Base-by-base conservation (phyloP, 805 yeast species). In the Jamesozyma rosinii region DNA sequence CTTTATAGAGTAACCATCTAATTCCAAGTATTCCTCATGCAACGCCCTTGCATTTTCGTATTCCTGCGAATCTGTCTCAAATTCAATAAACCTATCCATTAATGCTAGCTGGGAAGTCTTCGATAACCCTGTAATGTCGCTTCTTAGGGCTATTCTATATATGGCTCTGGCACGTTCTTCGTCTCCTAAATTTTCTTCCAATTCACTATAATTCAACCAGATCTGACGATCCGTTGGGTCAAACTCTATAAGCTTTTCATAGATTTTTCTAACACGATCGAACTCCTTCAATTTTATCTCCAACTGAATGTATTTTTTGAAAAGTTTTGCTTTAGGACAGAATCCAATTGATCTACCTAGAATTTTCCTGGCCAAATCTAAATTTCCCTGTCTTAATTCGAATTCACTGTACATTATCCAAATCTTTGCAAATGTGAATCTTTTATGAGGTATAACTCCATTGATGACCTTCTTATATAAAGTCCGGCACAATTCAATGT, bases 341-440 rank as follows among this genome's bases (percentile, higher is more conserved):
- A 70, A 64, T 0, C 95, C 97, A 17, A 90, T 68, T 0, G 85
- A 74, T 40, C 72, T 67, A 0, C 96, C 96, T 21, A 86, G 61
- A 1, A 83, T 61, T 57, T 77, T 81, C 33, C 97, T 69, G 3
- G 89, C 86, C 10, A 57, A 53, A 0, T 59, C 17, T 2, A 86
- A 44, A 42, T 71, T 59, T 5, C 66, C 68, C 15, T 77, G 76
- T 29, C 97, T 71, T 2, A 89, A 60, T 58, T 84, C 89, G 63
- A 83, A 88, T 45, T 84, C 74, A 2, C 85, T 79, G 59, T 63
- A 81, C 49, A 70, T 61, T 5, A 76, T 70, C 97, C 97, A 89
- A 3, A 83, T 53, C 48, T 83, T 81, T 2, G 78, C 77, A 53
- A 84, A 84, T 0, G 86, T 76, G 53, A 88, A 79, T 8, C 49